Evolutionary conservation across 345 rosid species (phyloP).

Genomic region (Eutrema yunnanense): DNA sequence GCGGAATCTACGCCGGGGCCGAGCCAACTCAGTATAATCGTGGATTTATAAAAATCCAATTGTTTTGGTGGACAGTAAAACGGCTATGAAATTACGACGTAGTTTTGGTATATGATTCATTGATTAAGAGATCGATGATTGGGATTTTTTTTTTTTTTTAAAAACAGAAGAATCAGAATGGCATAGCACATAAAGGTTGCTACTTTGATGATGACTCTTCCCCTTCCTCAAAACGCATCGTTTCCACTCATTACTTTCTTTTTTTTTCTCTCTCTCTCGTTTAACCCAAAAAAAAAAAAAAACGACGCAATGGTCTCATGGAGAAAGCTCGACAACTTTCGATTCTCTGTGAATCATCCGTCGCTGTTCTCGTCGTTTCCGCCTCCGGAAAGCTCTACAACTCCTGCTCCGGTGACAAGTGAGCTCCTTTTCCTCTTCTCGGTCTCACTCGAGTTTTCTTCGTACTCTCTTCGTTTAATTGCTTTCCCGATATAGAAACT

Average conservation of each 20-base stretch:
- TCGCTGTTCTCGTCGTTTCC: slow-evolving; percentile 56
- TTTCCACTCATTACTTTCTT: neutral
- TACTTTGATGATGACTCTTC: neutral
- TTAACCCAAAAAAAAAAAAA: neutral
- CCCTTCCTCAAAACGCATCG: neutral
- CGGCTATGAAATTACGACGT: too few species aligned
- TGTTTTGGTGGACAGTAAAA: too few species aligned
- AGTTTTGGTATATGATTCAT: too few species aligned
- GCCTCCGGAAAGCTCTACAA: slow-evolving; percentile 44
- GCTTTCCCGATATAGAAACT: neutral
- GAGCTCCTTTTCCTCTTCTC: neutral
- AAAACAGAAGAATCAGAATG: too few species aligned
- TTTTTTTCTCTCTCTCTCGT: neutral
- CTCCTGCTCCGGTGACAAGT: slow-evolving; percentile 45
- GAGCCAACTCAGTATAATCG: neutral
- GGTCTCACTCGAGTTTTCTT: neutral
- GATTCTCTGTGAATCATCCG: slow-evolving; percentile 59
- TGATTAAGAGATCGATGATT: too few species aligned
- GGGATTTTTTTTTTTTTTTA: too few species aligned
- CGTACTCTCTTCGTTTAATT: neutral
- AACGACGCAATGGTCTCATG: slow-evolving; percentile 57
- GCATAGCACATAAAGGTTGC: too few species aligned
- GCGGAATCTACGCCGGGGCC: neutral
- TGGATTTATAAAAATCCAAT: too few species aligned
- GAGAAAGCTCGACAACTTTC: slow-evolving; percentile 68